Percentiles rank a stretch among this genome's conserved stretches.
Evolutionary conservation across 1,284 basidiomycete genomes (phyloP).

Genomic region (Cutaneotrichosporon cavernicola): DNA sequence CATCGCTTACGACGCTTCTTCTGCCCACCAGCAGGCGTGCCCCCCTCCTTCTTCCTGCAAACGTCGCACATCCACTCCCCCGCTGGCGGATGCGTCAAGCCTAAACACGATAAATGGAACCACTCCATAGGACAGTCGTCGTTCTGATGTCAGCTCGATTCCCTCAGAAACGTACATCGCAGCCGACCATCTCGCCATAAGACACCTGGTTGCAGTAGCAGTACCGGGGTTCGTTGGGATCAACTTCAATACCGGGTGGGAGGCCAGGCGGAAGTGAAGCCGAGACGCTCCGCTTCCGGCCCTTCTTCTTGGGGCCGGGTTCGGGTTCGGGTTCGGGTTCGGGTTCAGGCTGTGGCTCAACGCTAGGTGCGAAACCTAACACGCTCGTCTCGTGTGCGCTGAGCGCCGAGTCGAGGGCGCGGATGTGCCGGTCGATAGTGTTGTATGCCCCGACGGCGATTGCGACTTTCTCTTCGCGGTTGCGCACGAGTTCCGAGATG

Average conservation of each 20-base stretch:
- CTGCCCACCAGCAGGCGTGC: background rate
- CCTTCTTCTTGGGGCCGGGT: conserved; percentile 1
- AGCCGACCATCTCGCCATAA: conserved; percentile 53
- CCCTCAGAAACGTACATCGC: conserved; percentile 35
- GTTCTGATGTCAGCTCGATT: conserved; percentile 33
- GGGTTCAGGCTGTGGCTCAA: conserved; percentile 21
- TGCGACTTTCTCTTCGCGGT: conserved; percentile 57
- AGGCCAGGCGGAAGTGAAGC: conserved; percentile 9
- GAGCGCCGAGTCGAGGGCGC: conserved; percentile 56
- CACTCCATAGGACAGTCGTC: conserved; percentile 57
- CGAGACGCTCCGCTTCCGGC: background rate
- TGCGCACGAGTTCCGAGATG: conserved; percentile 47
- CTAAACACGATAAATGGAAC: conserved; percentile 52
- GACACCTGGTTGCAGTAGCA: conserved; percentile 57
- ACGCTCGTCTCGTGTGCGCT: conserved; percentile 48
- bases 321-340: conserved; percentile 26
- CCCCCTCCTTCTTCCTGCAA: conserved; percentile 33
- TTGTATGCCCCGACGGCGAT: conserved; percentile 57
- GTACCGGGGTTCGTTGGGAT: conserved; percentile 55
- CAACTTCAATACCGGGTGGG: conserved; percentile 15
- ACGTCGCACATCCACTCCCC: conserved; percentile 47
- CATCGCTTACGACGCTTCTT: conserved; percentile 14
- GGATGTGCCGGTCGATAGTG: conserved; percentile 56
- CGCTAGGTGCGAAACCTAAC: conserved; percentile 35
- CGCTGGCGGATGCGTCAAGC: conserved; percentile 39